Evolutionary conservation across 1,284 basidiomycete species (phyloP), one percentile per base, ranked within the genome.

Genomic region (Ganoderma lucidum): DNA sequence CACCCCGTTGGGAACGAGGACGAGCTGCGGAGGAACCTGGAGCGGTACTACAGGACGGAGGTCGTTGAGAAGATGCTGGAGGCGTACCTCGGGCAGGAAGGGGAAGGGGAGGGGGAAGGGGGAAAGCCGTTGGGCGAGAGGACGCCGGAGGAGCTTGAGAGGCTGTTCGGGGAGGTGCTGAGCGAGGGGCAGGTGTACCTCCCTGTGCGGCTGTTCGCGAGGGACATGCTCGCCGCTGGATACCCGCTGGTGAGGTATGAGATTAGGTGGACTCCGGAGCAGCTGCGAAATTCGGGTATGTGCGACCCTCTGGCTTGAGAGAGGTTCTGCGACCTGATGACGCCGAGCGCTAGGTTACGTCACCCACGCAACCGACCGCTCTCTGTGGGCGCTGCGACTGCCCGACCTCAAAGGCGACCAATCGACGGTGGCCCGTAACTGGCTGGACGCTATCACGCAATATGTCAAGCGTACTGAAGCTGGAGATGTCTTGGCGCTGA

Each of bases 131-230:
- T 61, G 59, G 39, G n/a, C 10, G 78, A 80, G 37, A 81, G 84
- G 10, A 78, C 75, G 0, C 77, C 73, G 12, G 83, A 86, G 55
- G 87, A 86, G 64, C 80, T 84, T 35, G 75, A 80, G 71, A 81
- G 78, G 72, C 74, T 85, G 28, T 88, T 87, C 72, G 93, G 92
- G 0, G 83, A 88, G 67, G 86, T 92, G 15, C 76, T 92, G 71
- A 88, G 89, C 70, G 86, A 88, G 59, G 88, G 85, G 8, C 92
- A 94, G 77, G 92, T 94, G 2, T 85, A 94, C 76, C 75, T 93
- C 0, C 92, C 92, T 0, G 85, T 90, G 51, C 81, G 91, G 61
- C 68, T 93, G 56, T 83, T 95, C 23, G 83, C 84, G 39, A 80
- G 87, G 70, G 92, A 94, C 75, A 80, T 93, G 73, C 77, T 83